Percentiles rank a stretch among this genome's conserved stretches.
These are phyloP conservation scores for Penicillium verhagenii DNA, from an alignment of 495 filamentous ascomycete species.

Conservation along the genomic window DNA sequence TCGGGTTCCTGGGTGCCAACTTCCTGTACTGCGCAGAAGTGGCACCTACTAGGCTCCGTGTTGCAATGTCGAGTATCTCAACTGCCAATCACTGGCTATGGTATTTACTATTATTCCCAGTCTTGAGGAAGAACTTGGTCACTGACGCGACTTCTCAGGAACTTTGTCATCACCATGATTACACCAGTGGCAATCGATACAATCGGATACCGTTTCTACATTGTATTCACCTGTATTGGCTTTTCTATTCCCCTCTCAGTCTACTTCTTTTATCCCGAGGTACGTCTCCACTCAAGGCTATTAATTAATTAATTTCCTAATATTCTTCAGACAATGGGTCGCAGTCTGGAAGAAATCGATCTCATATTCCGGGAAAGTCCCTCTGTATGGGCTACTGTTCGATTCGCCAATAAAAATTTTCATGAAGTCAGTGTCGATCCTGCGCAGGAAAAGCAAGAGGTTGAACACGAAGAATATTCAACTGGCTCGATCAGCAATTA, in stretches of 20 bases:
- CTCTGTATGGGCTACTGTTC: slow-evolving; percentile 7
- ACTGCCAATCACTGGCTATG: slow-evolving; percentile 39
- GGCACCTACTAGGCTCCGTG: slow-evolving; percentile 49
- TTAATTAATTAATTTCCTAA: background rate
- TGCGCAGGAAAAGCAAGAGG: background rate
- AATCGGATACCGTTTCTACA: slow-evolving; percentile 25
- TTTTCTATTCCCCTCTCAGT: slow-evolving; percentile 35
- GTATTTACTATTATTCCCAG: background rate
- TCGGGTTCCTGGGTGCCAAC: slow-evolving; percentile 55
- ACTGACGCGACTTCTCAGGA: slow-evolving; percentile 22
- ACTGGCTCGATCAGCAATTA: background rate
- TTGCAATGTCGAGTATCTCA: slow-evolving; percentile 43
- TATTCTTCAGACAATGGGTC: background rate
- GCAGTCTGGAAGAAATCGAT: background rate
- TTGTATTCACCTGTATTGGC: slow-evolving; percentile 37
- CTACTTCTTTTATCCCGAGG: slow-evolving; percentile 63
- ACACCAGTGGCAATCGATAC: slow-evolving; percentile 39
- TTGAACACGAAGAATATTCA: background rate
- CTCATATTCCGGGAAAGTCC: slow-evolving; percentile 8
- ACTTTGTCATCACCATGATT: slow-evolving; percentile 57
- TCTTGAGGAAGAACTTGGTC: background rate
- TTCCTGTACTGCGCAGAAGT: slow-evolving; percentile 58
- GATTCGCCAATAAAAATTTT: slow-evolving; percentile 2
- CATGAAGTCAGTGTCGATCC: background rate
- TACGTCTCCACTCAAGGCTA: background rate